phyloP scores from a whole-genome alignment of 2,329 filamentous ascomycete species.

The Coniosporium tulheliwenetii region DNA sequence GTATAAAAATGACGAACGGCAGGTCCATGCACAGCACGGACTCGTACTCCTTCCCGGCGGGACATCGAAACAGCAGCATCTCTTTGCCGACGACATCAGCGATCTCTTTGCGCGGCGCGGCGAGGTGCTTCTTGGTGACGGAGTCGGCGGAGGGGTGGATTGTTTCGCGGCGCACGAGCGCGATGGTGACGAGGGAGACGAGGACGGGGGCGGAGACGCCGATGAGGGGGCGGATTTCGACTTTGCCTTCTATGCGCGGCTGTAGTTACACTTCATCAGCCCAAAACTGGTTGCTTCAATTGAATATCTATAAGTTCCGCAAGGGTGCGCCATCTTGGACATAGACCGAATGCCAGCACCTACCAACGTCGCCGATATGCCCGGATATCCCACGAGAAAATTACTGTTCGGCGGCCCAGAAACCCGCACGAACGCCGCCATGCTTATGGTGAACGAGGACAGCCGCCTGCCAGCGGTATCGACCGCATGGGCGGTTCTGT shows the following conservation, averaged over 20 bases:
- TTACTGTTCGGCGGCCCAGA: constrained; percentile 94
- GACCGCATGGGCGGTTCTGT: not conserved
- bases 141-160: constrained; percentile 95
- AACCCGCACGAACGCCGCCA: constrained; percentile 71
- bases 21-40: constrained; percentile 90
- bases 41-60: constrained; percentile 70
- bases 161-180: constrained; percentile 80
- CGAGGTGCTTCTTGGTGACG: constrained; percentile 79
- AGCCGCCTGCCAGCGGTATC: not conserved
- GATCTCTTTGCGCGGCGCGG: constrained; percentile 78
- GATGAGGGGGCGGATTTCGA: constrained; percentile 79
- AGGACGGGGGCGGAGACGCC: constrained; percentile 81
- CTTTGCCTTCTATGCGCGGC: constrained; percentile 95
- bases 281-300: too few relatives aligned
- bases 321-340: too few relatives aligned
- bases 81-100: constrained; percentile 92
- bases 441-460: constrained; percentile 1
- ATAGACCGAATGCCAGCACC: too few relatives aligned
- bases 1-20: constrained; percentile 94
- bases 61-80: constrained; percentile 77
- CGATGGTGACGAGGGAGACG: constrained; percentile 87
- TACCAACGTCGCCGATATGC: constrained; percentile 94
- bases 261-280: constrained; percentile 25
- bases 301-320: too few relatives aligned
- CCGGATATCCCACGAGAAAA: constrained; percentile 92